Base-by-base conservation (phyloP, 768 basidiomycete genomes). In the Chalciporus piperatus region DNA sequence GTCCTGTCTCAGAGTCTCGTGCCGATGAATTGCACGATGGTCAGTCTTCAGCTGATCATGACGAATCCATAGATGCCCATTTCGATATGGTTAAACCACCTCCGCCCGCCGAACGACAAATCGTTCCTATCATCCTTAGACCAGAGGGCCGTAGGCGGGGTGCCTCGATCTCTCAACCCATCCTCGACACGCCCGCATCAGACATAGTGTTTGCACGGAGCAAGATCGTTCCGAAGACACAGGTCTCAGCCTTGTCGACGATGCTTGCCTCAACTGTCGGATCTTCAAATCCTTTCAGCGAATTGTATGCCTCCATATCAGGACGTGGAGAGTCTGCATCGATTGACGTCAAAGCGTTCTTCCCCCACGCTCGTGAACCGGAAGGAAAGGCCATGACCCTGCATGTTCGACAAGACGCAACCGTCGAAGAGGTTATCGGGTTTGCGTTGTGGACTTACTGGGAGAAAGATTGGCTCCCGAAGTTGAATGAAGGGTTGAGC, bases 391-490 rank as follows among this genome's bases (percentile, higher is more conserved):
- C 81, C 19, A 82, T 95, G 78, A 71, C 80, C 33, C 75, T 94
- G 6, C 85, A 78, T 54, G 90, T 98, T 11, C 73, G 92, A 50
- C 85, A 84, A 56, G 96, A 98, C 57, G 89, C 93, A 2, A 89
- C 87, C 0, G 85, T 98, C 4, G 97, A 98, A 65, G 97, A 98
- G 67, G 92, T 96, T 6, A 89, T 98, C 48, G 97, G 97, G 0
- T 92, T 89, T 66, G 87, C 91, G 2, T 66, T 98, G 41, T 97
- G 84, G 85, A 86, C 70, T n/a, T 98, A 93, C 60, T 95, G 91
- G 86, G 95, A 98, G 63, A 85, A 91, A 59, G 84, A 81, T 0
- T 84, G 91, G 79, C 62, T 83, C 37, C 94, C 93, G 2, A 82
- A 81, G 60, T 68, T 97, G 17, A 84, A 89, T 55, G 86, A 87